A percentile compares a stretch with the other conserved stretches of the same genome.
These are phyloP conservation scores for Adansonia rubrostipa DNA, from an alignment of 441 rosid genomes.

Conservation along the genomic window DNA sequence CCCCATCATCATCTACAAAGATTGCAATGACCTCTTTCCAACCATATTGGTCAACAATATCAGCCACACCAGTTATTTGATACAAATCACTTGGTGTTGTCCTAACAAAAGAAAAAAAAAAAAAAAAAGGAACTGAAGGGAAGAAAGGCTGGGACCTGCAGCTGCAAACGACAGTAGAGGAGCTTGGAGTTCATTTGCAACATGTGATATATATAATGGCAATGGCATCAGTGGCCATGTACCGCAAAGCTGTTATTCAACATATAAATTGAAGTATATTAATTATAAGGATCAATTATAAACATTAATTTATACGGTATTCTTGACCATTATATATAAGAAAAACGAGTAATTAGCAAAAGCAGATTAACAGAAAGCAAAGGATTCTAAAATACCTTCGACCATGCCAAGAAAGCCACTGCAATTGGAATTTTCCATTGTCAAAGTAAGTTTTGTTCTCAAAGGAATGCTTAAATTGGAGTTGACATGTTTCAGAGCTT, in stretches of 20 bases:
- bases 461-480: constrained; percentile 60
- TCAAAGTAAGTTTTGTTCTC: constrained; percentile 54
- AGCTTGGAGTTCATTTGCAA: constrained; percentile 74
- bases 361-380: neutral
- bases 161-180: constrained; percentile 85
- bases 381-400: constrained; percentile 53
- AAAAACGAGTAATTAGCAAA: constrained; percentile 18
- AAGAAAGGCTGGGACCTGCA: constrained; percentile 76
- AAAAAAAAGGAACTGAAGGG: constrained; percentile 73
- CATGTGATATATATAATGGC: constrained; percentile 64
- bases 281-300: constrained; percentile 6
- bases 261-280: neutral
- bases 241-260: constrained; percentile 63
- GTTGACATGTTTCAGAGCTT: constrained; percentile 89
- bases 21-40: constrained; percentile 88
- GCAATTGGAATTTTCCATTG: constrained; percentile 66
- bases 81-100: constrained; percentile 72
- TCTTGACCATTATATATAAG: neutral
- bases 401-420: constrained; percentile 86
- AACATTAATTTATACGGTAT: neutral
- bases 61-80: constrained; percentile 86
- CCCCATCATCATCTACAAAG: constrained; percentile 80
- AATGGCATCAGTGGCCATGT: constrained; percentile 76
- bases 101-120: constrained; percentile 49
- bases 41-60: constrained; percentile 59